Evolutionary conservation across 2,329 filamentous ascomycete species (phyloP).

Genomic region (Cercospora citrullina): DNA sequence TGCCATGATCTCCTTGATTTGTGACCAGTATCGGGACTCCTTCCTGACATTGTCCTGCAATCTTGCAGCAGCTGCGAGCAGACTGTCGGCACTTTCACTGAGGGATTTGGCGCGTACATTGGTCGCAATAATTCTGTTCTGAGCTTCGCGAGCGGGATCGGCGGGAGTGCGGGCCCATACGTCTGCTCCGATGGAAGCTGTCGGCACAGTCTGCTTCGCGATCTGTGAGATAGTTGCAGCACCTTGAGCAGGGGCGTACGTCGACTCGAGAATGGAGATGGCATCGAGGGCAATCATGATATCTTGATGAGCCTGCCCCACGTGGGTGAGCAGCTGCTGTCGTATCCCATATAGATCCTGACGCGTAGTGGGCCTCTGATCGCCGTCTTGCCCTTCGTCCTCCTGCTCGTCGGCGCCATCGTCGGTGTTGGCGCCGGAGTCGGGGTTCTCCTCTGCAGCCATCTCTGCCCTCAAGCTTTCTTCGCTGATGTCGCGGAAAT

Average conservation of each 20-base stretch:
- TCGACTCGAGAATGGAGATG: constrained; percentile 72
- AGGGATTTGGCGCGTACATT: constrained; percentile 81
- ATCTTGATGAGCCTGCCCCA: constrained; percentile 53
- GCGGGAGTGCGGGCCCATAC: constrained; percentile 58
- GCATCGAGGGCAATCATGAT: constrained; percentile 75
- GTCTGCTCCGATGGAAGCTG: constrained; percentile 72
- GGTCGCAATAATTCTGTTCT: constrained; percentile 51
- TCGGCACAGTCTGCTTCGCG: constrained; percentile 68
- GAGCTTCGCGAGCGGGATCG: constrained; percentile 47
- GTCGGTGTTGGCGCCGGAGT: constrained; percentile 48
- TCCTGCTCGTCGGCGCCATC: constrained; percentile 42
- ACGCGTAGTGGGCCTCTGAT: constrained; percentile 28
- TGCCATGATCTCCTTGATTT: constrained; percentile 76
- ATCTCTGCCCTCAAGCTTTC: constrained; percentile 70
- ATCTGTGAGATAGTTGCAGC: constrained; percentile 67
- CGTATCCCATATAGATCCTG: constrained; percentile 45
- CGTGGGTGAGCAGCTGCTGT: constrained; percentile 44
- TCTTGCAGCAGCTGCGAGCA: constrained; percentile 69
- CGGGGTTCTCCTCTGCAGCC: constrained; percentile 44
- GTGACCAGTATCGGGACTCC: constrained; percentile 86
- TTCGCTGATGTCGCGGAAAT: constrained; percentile 79
- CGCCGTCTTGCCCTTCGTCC: constrained; percentile 43
- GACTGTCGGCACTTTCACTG: constrained; percentile 69
- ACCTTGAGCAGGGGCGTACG: constrained; percentile 71
- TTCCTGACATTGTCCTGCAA: constrained; percentile 74